Base-by-base conservation (phyloP, 2,329 filamentous ascomycete species). In the Claviceps cyperi region DNA sequence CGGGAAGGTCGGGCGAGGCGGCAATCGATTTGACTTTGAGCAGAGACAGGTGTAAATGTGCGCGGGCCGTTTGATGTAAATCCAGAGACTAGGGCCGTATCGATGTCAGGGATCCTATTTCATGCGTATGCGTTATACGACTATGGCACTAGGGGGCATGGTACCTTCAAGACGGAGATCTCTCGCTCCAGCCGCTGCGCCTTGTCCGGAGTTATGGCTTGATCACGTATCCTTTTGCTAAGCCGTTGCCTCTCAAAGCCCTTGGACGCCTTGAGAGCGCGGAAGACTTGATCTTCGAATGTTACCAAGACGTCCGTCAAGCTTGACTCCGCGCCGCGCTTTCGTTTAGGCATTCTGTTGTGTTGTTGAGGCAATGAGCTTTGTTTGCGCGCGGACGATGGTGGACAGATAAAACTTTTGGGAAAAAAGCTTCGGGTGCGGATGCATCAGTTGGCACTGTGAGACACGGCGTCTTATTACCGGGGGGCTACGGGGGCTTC, bases 241-340 rank as follows among this genome's bases (percentile, higher is more conserved):
- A 85, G 74, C 55, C 88, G 85, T 66, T 91, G 86, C 44, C 85
- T 76, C 69, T 91, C 86, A 60, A 87, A 84, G 45, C 82, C 81
- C 61, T 86, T 87, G 51, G 81, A 83, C 11, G 74, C 71, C 64
- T 88, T 88, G 53, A 91, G 72, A 0, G 82, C 83, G 51, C 78
- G 75, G 53, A 75, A 74, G 8, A 91, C 70, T 37, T 80, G 73
- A 60, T 78, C 79, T 55, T 75, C 72, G 58, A 73, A 69, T 56
- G 76, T 74, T 8, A 70, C 65, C n/a, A 82, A 67, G 53, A 73
- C 71, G 8, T 72, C 68, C 8, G 73, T 67, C 44, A 79, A 64
- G 51, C 62, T 67, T 32, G 67, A 64, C 44, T 74, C 69, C 51
- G 62, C 56, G 5, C 61, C 62, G 52, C 76, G 70, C 67, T 80